Conservation (phyloP, 108 stramenopile genomes). For the Pseudonitzschia delicatissima region DNA sequence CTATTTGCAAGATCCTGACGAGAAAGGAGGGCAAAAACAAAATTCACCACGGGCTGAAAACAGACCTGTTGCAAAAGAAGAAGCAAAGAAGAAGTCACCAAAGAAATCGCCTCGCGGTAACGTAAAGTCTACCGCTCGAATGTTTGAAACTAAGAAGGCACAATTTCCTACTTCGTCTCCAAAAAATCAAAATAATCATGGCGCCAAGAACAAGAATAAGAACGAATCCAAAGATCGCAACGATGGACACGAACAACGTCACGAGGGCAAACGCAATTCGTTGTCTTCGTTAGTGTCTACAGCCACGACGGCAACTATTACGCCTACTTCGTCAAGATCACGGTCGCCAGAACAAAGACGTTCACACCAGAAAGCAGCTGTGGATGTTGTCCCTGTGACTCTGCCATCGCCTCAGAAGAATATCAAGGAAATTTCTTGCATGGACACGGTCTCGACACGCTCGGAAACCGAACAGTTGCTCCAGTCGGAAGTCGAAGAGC, state of each 20-base stretch:
- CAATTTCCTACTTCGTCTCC: too few species aligned
- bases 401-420: neutral
- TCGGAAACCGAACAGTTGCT: constrained; percentile 4
- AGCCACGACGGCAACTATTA: neutral
- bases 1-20: neutral
- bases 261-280: neutral
- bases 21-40: neutral
- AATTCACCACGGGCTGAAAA: too few species aligned
- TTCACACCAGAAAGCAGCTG: too few species aligned
- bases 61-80: neutral
- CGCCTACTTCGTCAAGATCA: neutral
- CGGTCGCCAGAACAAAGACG: constrained; percentile 4
- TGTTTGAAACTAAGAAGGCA: too few species aligned
- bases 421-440: neutral
- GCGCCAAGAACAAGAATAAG: too few species aligned
- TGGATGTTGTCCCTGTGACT: too few species aligned
- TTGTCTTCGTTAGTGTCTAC: neutral
- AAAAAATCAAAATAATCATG: too few species aligned
- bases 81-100: neutral
- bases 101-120: too few species aligned
- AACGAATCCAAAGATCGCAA: too few species aligned
- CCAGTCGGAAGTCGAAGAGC: neutral
- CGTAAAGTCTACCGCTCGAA: too few species aligned
- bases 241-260: too few species aligned
- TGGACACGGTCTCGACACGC: neutral